Evolutionary conservation across 345 rosid genomes (phyloP).

Genomic region (Trapa bicornis): DNA sequence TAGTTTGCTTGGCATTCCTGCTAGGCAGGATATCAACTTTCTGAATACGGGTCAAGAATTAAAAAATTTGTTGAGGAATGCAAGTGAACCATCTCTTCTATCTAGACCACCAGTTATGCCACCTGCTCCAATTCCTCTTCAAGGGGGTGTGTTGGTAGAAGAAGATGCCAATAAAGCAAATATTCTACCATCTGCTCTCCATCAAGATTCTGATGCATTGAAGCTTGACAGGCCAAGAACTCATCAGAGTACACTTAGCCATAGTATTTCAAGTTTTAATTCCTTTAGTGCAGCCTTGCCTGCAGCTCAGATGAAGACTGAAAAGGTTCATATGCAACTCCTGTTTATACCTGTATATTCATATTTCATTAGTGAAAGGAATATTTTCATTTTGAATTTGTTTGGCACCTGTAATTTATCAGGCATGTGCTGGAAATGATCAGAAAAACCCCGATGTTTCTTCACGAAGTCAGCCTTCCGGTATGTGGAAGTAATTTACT

Average conservation of each 20-base stretch:
- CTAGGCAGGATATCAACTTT: conserved; percentile 40
- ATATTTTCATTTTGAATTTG: conserved; percentile 2
- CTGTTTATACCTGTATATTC: neutral
- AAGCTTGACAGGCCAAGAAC: conserved; percentile 36
- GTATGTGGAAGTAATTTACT: conserved; percentile 3
- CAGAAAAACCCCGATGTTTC: neutral
- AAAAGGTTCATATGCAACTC: conserved; percentile 46
- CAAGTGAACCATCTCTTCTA: conserved; percentile 55
- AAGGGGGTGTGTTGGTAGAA: conserved; percentile 66
- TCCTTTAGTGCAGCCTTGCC: conserved; percentile 28
- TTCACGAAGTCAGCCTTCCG: conserved; percentile 12
- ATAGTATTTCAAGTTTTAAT: conserved; percentile 22
- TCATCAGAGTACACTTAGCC: conserved; percentile 31
- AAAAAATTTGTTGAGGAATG: conserved; percentile 33
- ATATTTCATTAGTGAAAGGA: neutral
- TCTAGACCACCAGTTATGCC: conserved; percentile 42
- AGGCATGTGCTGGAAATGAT: conserved; percentile 11
- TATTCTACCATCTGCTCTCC: conserved; percentile 18
- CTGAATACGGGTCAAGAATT: conserved; percentile 19
- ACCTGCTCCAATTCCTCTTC: conserved; percentile 30
- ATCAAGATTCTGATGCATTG: conserved; percentile 32
- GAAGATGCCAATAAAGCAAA: conserved; percentile 32
- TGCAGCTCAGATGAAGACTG: conserved; percentile 44
- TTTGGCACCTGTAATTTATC: neutral
- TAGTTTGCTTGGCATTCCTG: conserved; percentile 80